Evolutionary conservation across 2,329 filamentous ascomycete species (phyloP).

Genomic region (Cercospora canescens): DNA sequence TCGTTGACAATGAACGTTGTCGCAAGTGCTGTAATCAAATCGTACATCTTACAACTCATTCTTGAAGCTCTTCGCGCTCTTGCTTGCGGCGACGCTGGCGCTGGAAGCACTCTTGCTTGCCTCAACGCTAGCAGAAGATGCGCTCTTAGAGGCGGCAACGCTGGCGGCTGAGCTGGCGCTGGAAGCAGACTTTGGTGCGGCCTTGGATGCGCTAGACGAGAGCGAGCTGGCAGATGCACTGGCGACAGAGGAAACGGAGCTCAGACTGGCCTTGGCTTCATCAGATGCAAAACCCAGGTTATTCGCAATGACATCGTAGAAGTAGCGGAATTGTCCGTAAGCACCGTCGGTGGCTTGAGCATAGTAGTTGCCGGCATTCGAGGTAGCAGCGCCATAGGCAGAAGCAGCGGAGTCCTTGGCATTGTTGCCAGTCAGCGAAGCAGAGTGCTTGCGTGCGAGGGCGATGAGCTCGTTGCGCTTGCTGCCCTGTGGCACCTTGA

Average conservation of each 20-base stretch:
- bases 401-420: constrained; percentile 38
- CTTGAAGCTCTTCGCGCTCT: constrained; percentile 32
- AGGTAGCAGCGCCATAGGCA: constrained; percentile 48
- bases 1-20: not conserved
- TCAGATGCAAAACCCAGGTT: constrained; percentile 48
- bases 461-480: constrained; percentile 87
- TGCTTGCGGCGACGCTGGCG: constrained; percentile 32
- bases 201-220: constrained; percentile 35
- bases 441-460: constrained; percentile 83
- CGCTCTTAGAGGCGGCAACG: constrained; percentile 35
- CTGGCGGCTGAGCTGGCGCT: constrained; percentile 34
- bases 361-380: constrained; percentile 69
- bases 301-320: constrained; percentile 46
- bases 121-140: constrained; percentile 26
- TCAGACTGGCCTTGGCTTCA: constrained; percentile 37
- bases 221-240: constrained; percentile 32
- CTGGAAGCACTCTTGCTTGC: constrained; percentile 35
- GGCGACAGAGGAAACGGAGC: constrained; percentile 38
- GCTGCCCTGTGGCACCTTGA: constrained; percentile 88
- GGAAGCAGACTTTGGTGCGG: constrained; percentile 29
- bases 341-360: constrained; percentile 72
- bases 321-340: constrained; percentile 35
- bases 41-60: constrained; percentile 13
- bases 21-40: not conserved
- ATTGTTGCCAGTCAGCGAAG: constrained; percentile 63